These are phyloP conservation scores for Symbiodinium pilosum DNA, from an alignment of 73 alveolate species.

Conservation along the genomic window DNA sequence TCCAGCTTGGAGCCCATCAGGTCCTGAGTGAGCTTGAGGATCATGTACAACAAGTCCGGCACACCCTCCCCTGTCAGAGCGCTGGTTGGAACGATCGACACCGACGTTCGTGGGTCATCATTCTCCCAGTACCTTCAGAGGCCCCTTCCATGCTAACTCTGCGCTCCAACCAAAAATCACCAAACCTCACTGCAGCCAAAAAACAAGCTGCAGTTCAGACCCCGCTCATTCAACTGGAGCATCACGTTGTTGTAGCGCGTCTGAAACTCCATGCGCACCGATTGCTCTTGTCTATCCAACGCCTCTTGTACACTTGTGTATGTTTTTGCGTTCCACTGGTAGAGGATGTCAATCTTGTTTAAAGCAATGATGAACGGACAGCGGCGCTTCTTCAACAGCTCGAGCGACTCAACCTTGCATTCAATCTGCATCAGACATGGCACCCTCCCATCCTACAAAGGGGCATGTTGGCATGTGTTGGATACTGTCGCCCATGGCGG, in stretches of 20 bases:
- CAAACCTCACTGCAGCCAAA: slow-evolving; percentile 1
- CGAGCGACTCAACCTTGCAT: slow-evolving; percentile 98
- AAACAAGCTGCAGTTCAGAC: slow-evolving; percentile 81
- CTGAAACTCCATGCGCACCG: slow-evolving; percentile 42
- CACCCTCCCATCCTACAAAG: too few relatives aligned
- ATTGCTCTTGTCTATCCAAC: slow-evolving; percentile 34
- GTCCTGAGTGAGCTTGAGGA: slow-evolving; percentile 97
- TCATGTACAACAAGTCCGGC: slow-evolving; percentile 99
- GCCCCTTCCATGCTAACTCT: too few relatives aligned
- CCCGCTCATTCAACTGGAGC: slow-evolving; percentile 91
- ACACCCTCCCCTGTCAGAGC: slow-evolving; percentile 99
- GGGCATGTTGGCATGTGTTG: too few relatives aligned
- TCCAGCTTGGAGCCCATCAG: slow-evolving; percentile 39
- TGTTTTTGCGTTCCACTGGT: slow-evolving; percentile 68
- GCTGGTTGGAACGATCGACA: slow-evolving; percentile 99
- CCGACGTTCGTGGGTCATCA: slow-evolving; percentile 97
- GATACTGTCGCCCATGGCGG: too few relatives aligned
- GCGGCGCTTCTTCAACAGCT: slow-evolving; percentile 98
- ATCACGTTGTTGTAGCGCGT: slow-evolving; percentile 58
- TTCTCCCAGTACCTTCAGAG: slow-evolving; percentile 98
- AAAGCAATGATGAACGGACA: slow-evolving; percentile 99
- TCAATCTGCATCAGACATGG: neutral
- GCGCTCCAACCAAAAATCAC: too few relatives aligned
- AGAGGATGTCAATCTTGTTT: slow-evolving; percentile 99
- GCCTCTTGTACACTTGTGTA: slow-evolving; percentile 73